Conservation (phyloP, 352 stramenopile genomes). For the Aphanomyces astaci region DNA sequence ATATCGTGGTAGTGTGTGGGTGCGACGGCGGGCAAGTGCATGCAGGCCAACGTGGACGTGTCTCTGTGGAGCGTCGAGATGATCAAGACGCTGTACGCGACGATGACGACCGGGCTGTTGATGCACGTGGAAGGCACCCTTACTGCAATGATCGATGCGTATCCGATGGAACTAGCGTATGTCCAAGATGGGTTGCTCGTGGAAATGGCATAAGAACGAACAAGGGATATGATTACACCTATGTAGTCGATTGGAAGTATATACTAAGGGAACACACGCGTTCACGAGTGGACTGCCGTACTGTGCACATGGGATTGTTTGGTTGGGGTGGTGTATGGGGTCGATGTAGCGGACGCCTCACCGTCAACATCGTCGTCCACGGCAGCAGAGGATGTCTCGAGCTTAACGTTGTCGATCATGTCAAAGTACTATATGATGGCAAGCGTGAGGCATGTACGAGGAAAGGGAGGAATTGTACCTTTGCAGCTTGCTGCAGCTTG, state of each 20-base stretch:
- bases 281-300: neutral
- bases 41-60: slow-evolving; percentile 54
- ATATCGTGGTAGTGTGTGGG: slow-evolving; percentile 34
- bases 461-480: neutral
- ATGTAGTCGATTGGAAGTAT: too few species aligned
- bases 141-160: slow-evolving; percentile 53
- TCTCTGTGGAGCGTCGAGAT: slow-evolving; percentile 59
- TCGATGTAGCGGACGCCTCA: neutral
- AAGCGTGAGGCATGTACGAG: neutral
- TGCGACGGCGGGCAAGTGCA: slow-evolving; percentile 45
- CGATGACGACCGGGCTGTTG: slow-evolving; percentile 56
- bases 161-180: slow-evolving; percentile 57
- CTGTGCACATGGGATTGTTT: neutral
- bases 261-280: too few species aligned
- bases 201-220: slow-evolving; percentile 10
- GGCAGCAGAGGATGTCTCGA: neutral
- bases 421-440: slow-evolving; percentile 1
- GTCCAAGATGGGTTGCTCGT: slow-evolving; percentile 66
- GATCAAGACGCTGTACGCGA: slow-evolving; percentile 65
- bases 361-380: neutral
- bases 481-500: neutral
- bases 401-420: slow-evolving; percentile 5
- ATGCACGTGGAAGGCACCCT: slow-evolving; percentile 80
- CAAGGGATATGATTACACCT: too few species aligned
- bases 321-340: neutral